Evolutionary conservation across 768 basidiomycete genomes (phyloP), one percentile per base, ranked within the genome.

Genomic region (Phlegmacium glaucopus): DNA sequence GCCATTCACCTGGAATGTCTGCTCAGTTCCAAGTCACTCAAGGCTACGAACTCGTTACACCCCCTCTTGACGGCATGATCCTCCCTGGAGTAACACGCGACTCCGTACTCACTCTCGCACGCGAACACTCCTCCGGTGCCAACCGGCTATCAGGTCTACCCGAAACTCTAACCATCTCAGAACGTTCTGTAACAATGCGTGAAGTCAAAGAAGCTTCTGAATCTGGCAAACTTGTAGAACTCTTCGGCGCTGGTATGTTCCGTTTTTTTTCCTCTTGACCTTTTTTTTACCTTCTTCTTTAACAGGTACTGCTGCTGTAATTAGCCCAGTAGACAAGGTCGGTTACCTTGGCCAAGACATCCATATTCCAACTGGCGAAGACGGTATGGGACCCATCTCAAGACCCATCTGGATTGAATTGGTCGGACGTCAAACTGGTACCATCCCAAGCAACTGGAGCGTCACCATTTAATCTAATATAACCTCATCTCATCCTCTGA

Each of bases 41-140:
- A 89, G 85, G 72, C n/a, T 63, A 81, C 49, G 92, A 97, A 62
- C 75, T 96, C 44, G 74, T 91, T 52, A 96, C 95, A 1, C 90
- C 94, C 2, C 87, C 91, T 11, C 70, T 96, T 50, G 91, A 89
- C 61, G 93, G 94, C 42, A 87, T 90, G 67, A 91, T 97, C 58
- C 80, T 98, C 2, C 93, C 94, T 2, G 92, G 94, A 38, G 82
- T 97, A 18, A 96, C 94, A 6, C 83, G 94, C 52, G 87, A 88
- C 58, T 93, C 90, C 22, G 83, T 90, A 36, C 77, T 96, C 32
- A 58, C 74, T 0, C 83, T 97, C 37, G 78, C 81, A 4, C 69
- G 79, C 12, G 83, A 81, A 8, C 89, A 90, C 53, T 68, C 72
- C 0, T 71, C 81, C 8, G 61, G 74, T 35, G 67, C 68, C 48